phyloP scores from a whole-genome alignment of 495 filamentous ascomycete species.

The Chaetomidium leptoderma region DNA sequence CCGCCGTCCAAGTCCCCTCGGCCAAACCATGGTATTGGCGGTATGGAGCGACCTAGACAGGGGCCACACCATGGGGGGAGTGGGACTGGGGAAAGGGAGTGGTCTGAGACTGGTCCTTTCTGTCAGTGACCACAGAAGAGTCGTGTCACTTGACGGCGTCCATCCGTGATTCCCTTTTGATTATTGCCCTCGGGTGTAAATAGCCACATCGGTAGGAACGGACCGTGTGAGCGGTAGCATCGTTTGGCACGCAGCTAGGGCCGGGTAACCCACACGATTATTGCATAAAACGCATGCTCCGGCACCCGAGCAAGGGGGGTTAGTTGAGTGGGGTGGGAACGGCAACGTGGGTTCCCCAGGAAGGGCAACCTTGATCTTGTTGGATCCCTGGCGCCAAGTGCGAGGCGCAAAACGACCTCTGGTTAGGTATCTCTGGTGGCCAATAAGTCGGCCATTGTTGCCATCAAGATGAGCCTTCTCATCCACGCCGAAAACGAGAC shows the following conservation, averaged over 20 bases:
- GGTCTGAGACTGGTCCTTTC: slow-evolving; percentile 4
- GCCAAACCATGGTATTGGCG: slow-evolving; percentile 11
- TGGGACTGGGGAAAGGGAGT: slow-evolving; percentile 17
- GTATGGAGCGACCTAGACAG: slow-evolving; percentile 18
- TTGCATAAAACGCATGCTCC: slow-evolving; percentile 22
- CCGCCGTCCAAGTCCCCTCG: slow-evolving; percentile 12
- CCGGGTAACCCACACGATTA: slow-evolving; percentile 17
- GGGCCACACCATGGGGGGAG: slow-evolving; percentile 31
- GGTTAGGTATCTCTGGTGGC: neutral
- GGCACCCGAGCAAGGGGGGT: slow-evolving; percentile 11
- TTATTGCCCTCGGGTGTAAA: slow-evolving; percentile 30
- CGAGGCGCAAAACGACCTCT: neutral
- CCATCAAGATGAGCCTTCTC: neutral
- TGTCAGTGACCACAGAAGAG: slow-evolving; percentile 8
- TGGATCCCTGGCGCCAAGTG: slow-evolving; percentile 19
- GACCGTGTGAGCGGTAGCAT: slow-evolving; percentile 42
- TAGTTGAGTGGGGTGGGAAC: slow-evolving; percentile 21
- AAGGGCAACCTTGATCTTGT: slow-evolving; percentile 14
- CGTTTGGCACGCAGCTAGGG: slow-evolving; percentile 21
- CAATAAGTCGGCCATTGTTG: neutral
- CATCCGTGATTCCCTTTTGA: slow-evolving; percentile 18
- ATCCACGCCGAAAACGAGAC: neutral
- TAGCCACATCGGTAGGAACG: slow-evolving; percentile 44
- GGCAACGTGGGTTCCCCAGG: slow-evolving; percentile 13
- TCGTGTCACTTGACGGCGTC: slow-evolving; percentile 34